Conservation (phyloP, 2,329 filamentous ascomycete genomes). For the Leptosphaerulina australis region DNA sequence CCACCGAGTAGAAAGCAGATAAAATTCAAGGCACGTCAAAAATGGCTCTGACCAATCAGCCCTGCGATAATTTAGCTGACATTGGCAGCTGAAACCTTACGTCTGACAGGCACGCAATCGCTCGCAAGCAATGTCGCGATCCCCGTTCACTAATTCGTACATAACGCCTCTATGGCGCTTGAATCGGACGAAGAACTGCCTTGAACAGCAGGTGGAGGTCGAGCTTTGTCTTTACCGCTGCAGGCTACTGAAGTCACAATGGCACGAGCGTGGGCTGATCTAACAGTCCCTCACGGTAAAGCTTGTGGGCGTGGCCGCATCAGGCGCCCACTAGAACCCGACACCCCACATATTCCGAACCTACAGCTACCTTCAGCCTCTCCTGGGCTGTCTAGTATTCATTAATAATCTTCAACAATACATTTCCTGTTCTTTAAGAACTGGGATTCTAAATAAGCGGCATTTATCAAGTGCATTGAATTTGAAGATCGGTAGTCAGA, state of each 20-base stretch:
- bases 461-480: background rate
- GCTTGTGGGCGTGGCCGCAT: slow-evolving; percentile 1
- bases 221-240: background rate
- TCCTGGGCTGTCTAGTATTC: background rate
- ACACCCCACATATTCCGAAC: slow-evolving; percentile 12
- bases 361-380: slow-evolving; percentile 6
- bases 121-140: slow-evolving; percentile 28
- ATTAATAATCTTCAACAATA: too few species aligned
- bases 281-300: background rate
- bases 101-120: slow-evolving; percentile 13
- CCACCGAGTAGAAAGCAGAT: too few species aligned
- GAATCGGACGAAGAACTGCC: background rate
- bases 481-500: background rate
- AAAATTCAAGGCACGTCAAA: too few species aligned
- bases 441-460: background rate
- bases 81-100: slow-evolving; percentile 1
- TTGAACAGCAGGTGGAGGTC: slow-evolving; percentile 2
- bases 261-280: slow-evolving; percentile 34
- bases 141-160: slow-evolving; percentile 19
- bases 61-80: slow-evolving; percentile 17
- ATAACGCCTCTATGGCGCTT: background rate
- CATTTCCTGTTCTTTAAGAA: background rate
- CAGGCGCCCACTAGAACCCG: slow-evolving; percentile 1
- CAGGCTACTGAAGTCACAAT: slow-evolving; percentile 7
- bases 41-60: too few species aligned